Conservation (phyloP, 495 filamentous ascomycete genomes). For the Zalerion maritima region DNA sequence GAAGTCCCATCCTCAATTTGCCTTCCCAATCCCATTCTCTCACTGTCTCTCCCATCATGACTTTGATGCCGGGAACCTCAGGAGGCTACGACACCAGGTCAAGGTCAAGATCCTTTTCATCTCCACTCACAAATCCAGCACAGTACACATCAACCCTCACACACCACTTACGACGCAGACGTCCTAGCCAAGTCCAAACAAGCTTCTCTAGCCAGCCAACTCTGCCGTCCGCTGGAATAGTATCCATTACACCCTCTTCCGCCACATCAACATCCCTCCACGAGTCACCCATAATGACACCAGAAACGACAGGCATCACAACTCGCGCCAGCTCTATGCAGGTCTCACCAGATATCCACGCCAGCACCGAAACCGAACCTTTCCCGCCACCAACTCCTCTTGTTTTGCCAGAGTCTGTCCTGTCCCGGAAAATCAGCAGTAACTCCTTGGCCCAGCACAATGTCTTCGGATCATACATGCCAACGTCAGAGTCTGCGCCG, state of each 20-base stretch:
- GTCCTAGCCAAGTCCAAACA: conserved; percentile 27
- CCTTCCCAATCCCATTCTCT: no score
- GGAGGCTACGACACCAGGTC: no score
- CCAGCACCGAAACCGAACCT: conserved; percentile 15
- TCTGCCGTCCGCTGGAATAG: conserved; percentile 19
- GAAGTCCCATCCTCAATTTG: no score
- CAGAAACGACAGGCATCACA: conserved; percentile 22
- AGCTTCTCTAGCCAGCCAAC: conserved; percentile 18
- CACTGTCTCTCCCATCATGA: no score
- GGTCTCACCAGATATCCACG: conserved; percentile 23
- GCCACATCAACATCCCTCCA: conserved; percentile 25
- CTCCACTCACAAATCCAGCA: no score
- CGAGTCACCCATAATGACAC: conserved; percentile 26
- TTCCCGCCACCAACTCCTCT: conserved; percentile 17
- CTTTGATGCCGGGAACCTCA: no score
- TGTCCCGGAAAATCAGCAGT: conserved; percentile 24
- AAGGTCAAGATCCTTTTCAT: no score
- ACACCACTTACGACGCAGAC: conserved; percentile 21
- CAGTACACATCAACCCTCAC: no score
- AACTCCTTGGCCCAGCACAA: conserved; percentile 19
- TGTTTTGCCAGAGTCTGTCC: conserved; percentile 28
- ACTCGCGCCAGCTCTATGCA: conserved; percentile 25
- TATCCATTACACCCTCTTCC: conserved; percentile 28
- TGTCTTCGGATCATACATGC: conserved; percentile 16
- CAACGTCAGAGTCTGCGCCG: conserved; percentile 23